phyloP scores from a whole-genome alignment of 2,329 filamentous ascomycete species.

The Colletotrichum paranaense region DNA sequence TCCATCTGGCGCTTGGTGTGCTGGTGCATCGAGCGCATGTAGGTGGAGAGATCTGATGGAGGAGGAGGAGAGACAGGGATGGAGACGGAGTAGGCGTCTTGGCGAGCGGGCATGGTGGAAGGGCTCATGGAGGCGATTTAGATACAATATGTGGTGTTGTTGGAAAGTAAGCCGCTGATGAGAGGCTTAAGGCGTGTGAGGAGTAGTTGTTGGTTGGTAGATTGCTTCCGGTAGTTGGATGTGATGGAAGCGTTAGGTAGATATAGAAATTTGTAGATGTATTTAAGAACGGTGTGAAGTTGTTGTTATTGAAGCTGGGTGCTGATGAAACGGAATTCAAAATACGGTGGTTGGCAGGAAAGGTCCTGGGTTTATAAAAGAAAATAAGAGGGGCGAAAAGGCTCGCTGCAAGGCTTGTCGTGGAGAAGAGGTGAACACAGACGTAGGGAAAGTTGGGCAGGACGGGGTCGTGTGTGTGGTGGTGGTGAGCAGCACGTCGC shows the following conservation, averaged over 20 bases:
- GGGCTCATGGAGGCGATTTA: slow-evolving; percentile 27
- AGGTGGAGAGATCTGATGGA: slow-evolving; percentile 63
- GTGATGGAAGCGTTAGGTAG: too few relatives aligned
- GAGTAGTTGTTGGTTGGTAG: not conserved
- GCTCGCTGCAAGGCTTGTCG: slow-evolving; percentile 25
- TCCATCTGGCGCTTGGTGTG: slow-evolving; percentile 77
- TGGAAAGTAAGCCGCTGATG: not conserved
- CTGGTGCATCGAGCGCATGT: slow-evolving; percentile 71
- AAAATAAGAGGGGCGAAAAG: slow-evolving; percentile 35
- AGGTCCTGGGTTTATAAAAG: slow-evolving; percentile 35
- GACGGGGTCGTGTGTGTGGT: slow-evolving; percentile 20
- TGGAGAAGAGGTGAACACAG: slow-evolving; percentile 34
- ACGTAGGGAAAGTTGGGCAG: slow-evolving; percentile 29
- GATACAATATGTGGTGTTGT: not conserved
- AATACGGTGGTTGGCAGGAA: slow-evolving; percentile 33
- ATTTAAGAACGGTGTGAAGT: not conserved
- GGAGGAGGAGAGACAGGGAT: slow-evolving; percentile 52
- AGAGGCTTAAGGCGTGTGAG: not conserved
- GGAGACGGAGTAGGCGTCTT: slow-evolving; percentile 48
- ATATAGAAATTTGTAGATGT: not conserved
- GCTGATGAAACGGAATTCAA: slow-evolving; percentile 27
- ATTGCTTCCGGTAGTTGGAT: too few relatives aligned
- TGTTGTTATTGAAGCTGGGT: slow-evolving; percentile 19
- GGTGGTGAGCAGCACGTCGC: slow-evolving; percentile 15
- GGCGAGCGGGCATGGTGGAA: slow-evolving; percentile 50